Base-by-base conservation (phyloP, 1,284 basidiomycete genomes). In the Trametes versicolor region DNA sequence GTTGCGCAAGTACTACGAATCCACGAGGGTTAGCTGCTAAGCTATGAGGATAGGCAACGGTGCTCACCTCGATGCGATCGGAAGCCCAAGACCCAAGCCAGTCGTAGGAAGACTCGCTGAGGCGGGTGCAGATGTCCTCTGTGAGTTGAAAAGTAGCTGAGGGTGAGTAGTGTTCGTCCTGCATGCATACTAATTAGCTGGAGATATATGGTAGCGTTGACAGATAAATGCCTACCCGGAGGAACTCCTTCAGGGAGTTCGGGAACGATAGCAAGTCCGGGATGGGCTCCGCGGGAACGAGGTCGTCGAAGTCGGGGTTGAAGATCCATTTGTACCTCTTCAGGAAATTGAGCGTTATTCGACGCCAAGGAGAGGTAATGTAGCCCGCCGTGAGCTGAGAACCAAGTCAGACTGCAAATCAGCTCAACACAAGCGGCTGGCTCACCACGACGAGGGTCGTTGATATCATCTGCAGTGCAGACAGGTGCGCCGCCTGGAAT, bases 261-360 rank as follows among this genome's bases (percentile, higher is more conserved):
- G 54, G 50, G 57, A 70, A 71, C n/a, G 23, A 13, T 5, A 34
- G 15, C 27, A 71, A 43, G 27, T 72, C 68, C 5, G 71, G 71
- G 19, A 65, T 23, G 2, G 72, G 72, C 7, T 65, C 39, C 9
- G 64, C 68, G 17, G 70, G 68, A 2, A 47, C 60, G 9, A 72
- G 67, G 12, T 60, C 58, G 49, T 72, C 63, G 53, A 71, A 73
- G 55, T 86, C 84, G 0, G 82, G 76, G 29, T 79, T 75, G 69
- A 88, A 90, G 0, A 89, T 86, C 92, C 92, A 94, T 73, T 94
- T 94, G 73, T 91, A 91, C 39, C 92, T 83, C 23, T 86, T 82
- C 49, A 81, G 73, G 71, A 88, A 87, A 70, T 87, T 88, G 37
- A 82, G 76, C 45, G 76, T 71, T 57, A 81, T 73, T n/a, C 82